Base-by-base conservation (phyloP, 352 stramenopile species). In the Pythium periplocum region DNA sequence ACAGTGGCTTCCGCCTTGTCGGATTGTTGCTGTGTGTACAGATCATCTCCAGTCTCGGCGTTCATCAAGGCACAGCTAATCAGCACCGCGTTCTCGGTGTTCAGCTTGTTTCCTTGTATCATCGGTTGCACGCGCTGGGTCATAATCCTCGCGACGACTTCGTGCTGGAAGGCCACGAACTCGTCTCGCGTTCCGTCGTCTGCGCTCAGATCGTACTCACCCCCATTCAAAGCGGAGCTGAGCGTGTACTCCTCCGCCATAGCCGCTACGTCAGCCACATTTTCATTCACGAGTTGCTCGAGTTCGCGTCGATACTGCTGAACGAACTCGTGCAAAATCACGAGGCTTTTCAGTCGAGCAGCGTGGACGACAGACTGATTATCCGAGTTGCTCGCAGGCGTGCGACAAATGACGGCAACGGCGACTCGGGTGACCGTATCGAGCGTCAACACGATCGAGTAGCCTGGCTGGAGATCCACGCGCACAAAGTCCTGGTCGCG, bases 171-270 rank as follows among this genome's bases (percentile, higher is more conserved):
- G 6, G 34, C 34, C 4, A 71, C 33, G 45, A 86, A 86, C 33
- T 59, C 55, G 12, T 76, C 66, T 38, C 71, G 51, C 4, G 75
- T 81, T 3, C 47, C 49, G 39, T 66, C 64, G 61, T 59, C 49
- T 0, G 3, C 39, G 3, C 3, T 17, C 34, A 35, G 26, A 1
- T n/a, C 37, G 33, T 17, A 31, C 12, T 34, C 31, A 33, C 45
- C 39, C 4, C 64, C 51, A 7, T 46, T 45, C 9, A 87, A 51
- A 26, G 73, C 76, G 5, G 40, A 77, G 6, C 71, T 61, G 31
- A 87, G 61, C 17, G 73, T 85, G 56, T 87, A 87, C 10, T 68
- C 59, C 36, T 83, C 70, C 0, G 71, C 76, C 60, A 70, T 82
- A 1, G 48, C 50, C 26, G 69, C 57, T 0, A 54, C 61, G n/a